Evolutionary conservation across 2,329 filamentous ascomycete genomes (phyloP).

Genomic region (Claviceps sp.): DNA sequence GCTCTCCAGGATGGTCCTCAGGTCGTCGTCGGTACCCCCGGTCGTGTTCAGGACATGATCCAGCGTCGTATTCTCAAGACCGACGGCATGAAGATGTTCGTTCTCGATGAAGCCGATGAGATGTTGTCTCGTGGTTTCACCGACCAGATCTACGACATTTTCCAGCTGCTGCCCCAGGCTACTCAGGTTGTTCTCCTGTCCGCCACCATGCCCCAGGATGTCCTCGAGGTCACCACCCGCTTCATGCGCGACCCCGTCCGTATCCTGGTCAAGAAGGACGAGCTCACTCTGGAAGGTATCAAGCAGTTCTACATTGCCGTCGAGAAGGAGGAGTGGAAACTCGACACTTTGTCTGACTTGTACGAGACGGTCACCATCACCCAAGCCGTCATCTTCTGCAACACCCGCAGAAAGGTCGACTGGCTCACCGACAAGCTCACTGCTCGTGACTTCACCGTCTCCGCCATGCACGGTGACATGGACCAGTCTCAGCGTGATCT

Average conservation of each 20-base stretch:
- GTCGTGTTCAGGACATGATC: constrained; percentile 99
- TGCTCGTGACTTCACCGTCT: constrained; percentile 96
- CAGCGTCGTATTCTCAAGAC: constrained; percentile 95
- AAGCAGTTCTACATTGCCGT: constrained; percentile 99
- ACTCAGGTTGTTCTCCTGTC: constrained; percentile 98
- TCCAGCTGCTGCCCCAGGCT: constrained; percentile 93
- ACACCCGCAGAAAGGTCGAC: constrained; percentile 99
- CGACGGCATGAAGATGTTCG: constrained; percentile 98
- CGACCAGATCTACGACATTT: constrained; percentile 99
- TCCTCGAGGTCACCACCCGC: constrained; percentile 98
- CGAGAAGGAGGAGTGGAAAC: constrained; percentile 99
- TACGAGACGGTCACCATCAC: constrained; percentile 99
- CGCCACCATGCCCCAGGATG: constrained; percentile 97
- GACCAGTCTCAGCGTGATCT: constrained; percentile 94
- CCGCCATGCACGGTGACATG: constrained; percentile 99
- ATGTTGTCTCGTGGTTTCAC: constrained; percentile 99
- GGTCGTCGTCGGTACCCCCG: constrained; percentile 94
- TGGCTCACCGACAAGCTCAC: constrained; percentile 99
- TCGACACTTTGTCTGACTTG: constrained; percentile 94
- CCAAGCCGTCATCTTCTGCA: constrained; percentile 99
- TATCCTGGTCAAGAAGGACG: constrained; percentile 99
- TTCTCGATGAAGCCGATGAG: constrained; percentile 98
- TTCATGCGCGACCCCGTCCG: constrained; percentile 99
- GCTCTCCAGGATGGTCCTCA: constrained; percentile 91
- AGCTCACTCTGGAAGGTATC: constrained; percentile 98